Base-by-base conservation (phyloP, 257 asterid genomes). In the Gentiana macrophylla region DNA sequence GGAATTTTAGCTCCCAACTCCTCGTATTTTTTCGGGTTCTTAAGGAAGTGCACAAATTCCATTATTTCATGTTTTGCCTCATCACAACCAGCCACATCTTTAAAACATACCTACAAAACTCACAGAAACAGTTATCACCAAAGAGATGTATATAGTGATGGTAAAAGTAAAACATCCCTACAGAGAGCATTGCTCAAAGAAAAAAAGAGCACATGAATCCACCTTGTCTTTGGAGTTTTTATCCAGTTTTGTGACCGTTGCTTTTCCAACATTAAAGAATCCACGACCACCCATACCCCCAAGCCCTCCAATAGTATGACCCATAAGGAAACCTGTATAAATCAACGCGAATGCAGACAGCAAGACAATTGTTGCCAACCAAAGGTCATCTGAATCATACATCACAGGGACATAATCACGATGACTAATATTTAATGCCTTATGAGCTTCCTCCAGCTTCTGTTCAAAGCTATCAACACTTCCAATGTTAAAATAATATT, bases 1-100 rank as follows among this genome's bases (percentile, higher is more conserved):
- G 96, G 97, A 57, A 90, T 86, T 79, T 86, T 86, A 5, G 94
- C 96, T 13, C 97, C 97, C 43, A 90, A 67, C 47, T 69, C 80
- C 71, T 86, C 84, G 9, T 89, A 89, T 74, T 86, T 90, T 64
- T 90, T 90, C 6, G 96, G 96, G 56, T 86, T 86, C 72, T 79
- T 79, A 12, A 89, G 87, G 67, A 89, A 89, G 77, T 89, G 93
- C 52, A 86, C 95, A 55, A 89, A 89, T 81, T 89, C 97, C 95
- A 89, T 90, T 50, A 90, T 82, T 69, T 90, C 97, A 72, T 86
- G 94, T 69, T 90, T 90, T 60, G 94, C 96, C 81, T 90, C 97
- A 24, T 86, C 94, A 56, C 97, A 90, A 32, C 96, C 97, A 62
- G 97, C 97, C 49, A 90, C 97, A 60, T 90, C 97, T 79, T 86